These are phyloP conservation scores for Echites panduratus DNA, from an alignment of 257 asterid genomes.

Conservation along the genomic window DNA sequence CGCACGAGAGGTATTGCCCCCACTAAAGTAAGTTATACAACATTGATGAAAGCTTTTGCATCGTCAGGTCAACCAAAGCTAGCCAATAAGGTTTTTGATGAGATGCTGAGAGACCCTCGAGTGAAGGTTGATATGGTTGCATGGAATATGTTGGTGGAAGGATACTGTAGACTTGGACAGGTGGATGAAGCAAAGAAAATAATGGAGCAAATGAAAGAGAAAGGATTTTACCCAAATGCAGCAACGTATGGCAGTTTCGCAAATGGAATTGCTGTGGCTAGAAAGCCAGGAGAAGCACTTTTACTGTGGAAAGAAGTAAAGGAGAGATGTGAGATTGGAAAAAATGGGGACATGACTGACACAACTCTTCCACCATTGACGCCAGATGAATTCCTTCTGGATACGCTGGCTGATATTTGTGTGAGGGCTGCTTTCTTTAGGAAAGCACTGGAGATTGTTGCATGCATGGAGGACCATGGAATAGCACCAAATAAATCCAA, in stretches of 20 bases:
- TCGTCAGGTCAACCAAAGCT: conserved; percentile 77
- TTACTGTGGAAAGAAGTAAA: conserved; percentile 88
- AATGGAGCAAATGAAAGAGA: conserved; percentile 69
- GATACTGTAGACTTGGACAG: conserved; percentile 65
- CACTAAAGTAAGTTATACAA: conserved; percentile 84
- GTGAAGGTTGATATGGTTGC: conserved; percentile 87
- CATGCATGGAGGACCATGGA: conserved; percentile 88
- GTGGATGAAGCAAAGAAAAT: conserved; percentile 66
- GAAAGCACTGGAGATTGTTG: conserved; percentile 87
- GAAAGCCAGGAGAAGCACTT: conserved; percentile 96
- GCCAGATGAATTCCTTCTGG: conserved; percentile 87
- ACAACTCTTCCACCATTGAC: conserved; percentile 44
- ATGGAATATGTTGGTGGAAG: conserved; percentile 94
- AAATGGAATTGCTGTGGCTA: conserved; percentile 71
- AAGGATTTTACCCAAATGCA: conserved; percentile 55
- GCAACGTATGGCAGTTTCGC: conserved; percentile 93
- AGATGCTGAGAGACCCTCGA: conserved; percentile 83
- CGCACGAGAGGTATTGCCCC: conserved; percentile 85
- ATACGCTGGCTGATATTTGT: conserved; percentile 85
- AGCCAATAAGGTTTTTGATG: conserved; percentile 77
- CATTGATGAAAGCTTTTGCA: conserved; percentile 96
- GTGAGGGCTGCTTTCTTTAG: conserved; percentile 90
- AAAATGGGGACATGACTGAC: conserved; percentile 25
- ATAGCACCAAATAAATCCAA: conserved; percentile 83
- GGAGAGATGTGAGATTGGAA: conserved; percentile 54